Conservation (phyloP, 495 filamentous ascomycete genomes). For the Aspergillus sclerotioniger region DNA sequence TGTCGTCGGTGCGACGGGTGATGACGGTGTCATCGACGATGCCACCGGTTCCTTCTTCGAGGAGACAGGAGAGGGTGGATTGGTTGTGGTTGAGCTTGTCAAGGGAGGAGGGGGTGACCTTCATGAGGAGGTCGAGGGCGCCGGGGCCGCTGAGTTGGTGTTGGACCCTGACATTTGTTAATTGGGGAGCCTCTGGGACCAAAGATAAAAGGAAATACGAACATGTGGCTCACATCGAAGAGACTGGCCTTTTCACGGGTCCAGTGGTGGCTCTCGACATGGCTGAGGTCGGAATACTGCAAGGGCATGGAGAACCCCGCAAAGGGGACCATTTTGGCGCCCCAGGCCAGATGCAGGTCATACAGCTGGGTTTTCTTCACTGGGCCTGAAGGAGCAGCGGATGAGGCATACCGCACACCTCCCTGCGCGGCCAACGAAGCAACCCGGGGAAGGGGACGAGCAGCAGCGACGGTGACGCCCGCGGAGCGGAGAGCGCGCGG, state of each 20-base stretch:
- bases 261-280: constrained; percentile 80
- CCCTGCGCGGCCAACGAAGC: constrained; percentile 18
- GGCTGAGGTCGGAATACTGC: constrained; percentile 71
- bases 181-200: constrained; percentile 13
- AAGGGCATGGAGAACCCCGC: constrained; percentile 93
- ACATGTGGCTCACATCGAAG: constrained; percentile 76
- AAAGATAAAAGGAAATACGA: constrained; percentile 17
- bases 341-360: constrained; percentile 73
- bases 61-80: constrained; percentile 76
- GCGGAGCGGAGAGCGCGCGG: constrained; percentile 32
- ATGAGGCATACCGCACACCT: constrained; percentile 58
- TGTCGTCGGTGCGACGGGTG: constrained; percentile 63
- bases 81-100: constrained; percentile 54
- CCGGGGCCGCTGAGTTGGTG: constrained; percentile 74
- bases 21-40: constrained; percentile 94
- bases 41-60: constrained; percentile 76
- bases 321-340: constrained; percentile 96
- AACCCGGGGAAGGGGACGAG: constrained; percentile 16
- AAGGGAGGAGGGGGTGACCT: constrained; percentile 71
- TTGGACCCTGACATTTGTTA: constrained; percentile 54
- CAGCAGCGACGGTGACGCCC: constrained; percentile 12
- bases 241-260: constrained; percentile 82
- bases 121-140: constrained; percentile 72
- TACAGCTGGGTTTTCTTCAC: constrained; percentile 74
- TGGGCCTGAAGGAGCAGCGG: constrained; percentile 43